Base-by-base conservation (phyloP, 1,284 basidiomycete genomes). In the Sporisorium sorghi region DNA sequence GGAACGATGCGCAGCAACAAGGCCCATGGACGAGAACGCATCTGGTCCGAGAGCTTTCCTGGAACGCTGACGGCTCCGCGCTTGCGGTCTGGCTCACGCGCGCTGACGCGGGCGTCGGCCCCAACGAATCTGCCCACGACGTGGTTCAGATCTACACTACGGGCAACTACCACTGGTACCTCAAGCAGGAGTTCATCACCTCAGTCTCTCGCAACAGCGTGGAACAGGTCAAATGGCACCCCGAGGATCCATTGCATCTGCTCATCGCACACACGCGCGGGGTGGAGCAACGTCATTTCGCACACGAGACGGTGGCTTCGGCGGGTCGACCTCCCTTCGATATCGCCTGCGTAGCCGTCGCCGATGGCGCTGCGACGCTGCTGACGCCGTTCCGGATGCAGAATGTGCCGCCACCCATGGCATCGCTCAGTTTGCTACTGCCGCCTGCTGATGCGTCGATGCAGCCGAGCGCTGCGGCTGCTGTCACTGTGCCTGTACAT, bases 321-420 rank as follows among this genome's bases (percentile, higher is more conserved):
- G 84, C 85, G 0, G 87, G 89, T 11, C 81, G 84, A n/a, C 89
- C 90, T 35, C 92, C 93, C 0, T 83, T 88, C 32, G 92, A 94
- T 83, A 92, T 92, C 0, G 95, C 93, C 1, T 88, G 90, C 9
- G 93, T 97, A 14, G 93, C 90, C 1, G 94, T 98, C 7, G 86
- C 94, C n/a, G 95, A 99, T 82, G 96, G 95, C 72, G 91, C 89
- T 2, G 87, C 87, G n/a, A 86, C 93, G 49, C 88, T 95, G 4
- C 86, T 98, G 44, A 99, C 96, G 0, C 92, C 96, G 5, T 98
- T 99, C 87, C 89, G 94, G 35, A 89, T 90, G 4, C 93, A 97
- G 86, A 97, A 96, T 82, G 89, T 96, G 1, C 96, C 96, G 5
- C 96, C 96, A 19, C 97, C 96, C 0, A 97, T 98, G 94, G 91